Percentiles rank a stretch among this genome's conserved stretches.
phyloP scores from a whole-genome alignment of 495 filamentous ascomycete species.

The Talaromyces wortmannii region DNA sequence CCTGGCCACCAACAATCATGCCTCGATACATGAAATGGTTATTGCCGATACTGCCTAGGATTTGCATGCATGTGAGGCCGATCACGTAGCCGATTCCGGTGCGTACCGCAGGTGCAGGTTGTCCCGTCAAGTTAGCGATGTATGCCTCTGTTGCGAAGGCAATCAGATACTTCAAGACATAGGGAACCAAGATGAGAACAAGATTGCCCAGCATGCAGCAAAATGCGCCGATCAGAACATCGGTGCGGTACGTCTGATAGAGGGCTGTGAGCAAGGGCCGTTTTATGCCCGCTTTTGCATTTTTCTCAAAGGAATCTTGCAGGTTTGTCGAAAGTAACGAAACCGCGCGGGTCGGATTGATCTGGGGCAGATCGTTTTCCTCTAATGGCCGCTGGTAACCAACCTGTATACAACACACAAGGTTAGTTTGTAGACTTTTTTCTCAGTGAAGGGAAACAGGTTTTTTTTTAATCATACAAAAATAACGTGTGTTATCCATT shows the following conservation, averaged over 20 bases:
- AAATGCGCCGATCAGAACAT: constrained; percentile 76
- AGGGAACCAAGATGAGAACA: constrained; percentile 67
- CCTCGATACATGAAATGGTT: constrained; percentile 81
- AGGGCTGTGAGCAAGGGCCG: constrained; percentile 72
- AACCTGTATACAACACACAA: constrained; percentile 7
- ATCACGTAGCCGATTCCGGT: constrained; percentile 67
- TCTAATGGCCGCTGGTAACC: constrained; percentile 85
- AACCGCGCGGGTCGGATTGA: constrained; percentile 71
- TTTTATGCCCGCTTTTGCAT: constrained; percentile 59
- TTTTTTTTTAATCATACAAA: constrained; percentile 15
- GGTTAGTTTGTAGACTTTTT: too few species aligned
- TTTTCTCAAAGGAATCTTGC: constrained; percentile 56
- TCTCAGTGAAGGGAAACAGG: too few species aligned
- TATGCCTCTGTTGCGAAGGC: constrained; percentile 74
- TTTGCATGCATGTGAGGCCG: constrained; percentile 71
- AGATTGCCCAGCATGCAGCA: constrained; percentile 64
- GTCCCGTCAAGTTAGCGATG: constrained; percentile 36
- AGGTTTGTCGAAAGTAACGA: constrained; percentile 58
- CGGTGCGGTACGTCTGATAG: constrained; percentile 77
- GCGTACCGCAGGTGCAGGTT: constrained; percentile 53
- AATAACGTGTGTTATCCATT: constrained; percentile 58
- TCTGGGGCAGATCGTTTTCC: constrained; percentile 74
- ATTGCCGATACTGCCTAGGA: constrained; percentile 60
- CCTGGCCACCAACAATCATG: constrained; percentile 76
- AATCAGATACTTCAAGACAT: constrained; percentile 67